Evolutionary conservation across 768 basidiomycete species (phyloP), one percentile per base, ranked within the genome.

Genomic region (Hypsizygus marmoreus): DNA sequence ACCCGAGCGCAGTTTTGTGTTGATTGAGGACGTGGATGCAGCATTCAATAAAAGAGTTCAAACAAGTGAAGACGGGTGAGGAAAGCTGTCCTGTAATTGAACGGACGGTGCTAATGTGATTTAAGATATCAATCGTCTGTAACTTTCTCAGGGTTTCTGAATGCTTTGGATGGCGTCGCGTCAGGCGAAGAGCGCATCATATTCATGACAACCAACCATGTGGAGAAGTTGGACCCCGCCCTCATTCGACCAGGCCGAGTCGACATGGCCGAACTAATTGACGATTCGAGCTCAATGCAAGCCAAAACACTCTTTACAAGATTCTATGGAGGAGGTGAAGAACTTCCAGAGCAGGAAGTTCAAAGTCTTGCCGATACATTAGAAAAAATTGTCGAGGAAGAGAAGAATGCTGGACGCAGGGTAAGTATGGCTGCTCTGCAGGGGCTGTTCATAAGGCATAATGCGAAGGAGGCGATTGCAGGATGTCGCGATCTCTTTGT

Each of bases 181-280:
- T 97, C 95, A 9, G 92, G 94, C 31, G 95, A 97, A 69, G 94
- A 97, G 59, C 85, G 97, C n/a, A 86, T 99, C 61, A 82, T 99
- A 26, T 99, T 99, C 70, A 90, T 99, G 86, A 99, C 97, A 0
- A 98, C 97, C n/a, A 99, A 99, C 65, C 97, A 98, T 57, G 63
- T 90, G 43, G 83, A 89, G 49, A 78, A 76, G 51, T 80, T 99
- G 26, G 97, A 99, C 67, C 87, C 92, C 5, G 97, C 95, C 0
- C 80, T 99, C 35, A 91, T 98, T 60, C 84, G 97, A 40, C 95
- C 97, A 0, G 97, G 97, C 13, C 82, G 97, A 8, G 95, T 99
- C 32, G 97, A 99, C 64, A 65, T 97, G 35, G 76, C 82, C 20
- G 81, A 90, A 54, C 68, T 88, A 28, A 79, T 99, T 38, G 93